These are phyloP conservation scores for Astragalus membranaceus DNA, from an alignment of 306 rosid genomes.

Conservation along the genomic window DNA sequence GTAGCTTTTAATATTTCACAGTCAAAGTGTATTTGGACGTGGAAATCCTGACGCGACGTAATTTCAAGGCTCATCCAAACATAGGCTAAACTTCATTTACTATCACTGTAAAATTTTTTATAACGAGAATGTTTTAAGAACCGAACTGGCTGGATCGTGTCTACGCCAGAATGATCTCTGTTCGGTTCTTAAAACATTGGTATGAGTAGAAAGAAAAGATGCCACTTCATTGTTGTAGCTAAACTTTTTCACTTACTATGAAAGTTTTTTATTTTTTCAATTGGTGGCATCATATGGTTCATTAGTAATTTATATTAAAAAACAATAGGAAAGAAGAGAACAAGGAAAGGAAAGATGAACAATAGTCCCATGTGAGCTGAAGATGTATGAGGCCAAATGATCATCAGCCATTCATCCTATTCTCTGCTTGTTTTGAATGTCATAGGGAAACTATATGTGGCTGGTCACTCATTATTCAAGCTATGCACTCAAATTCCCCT, in stretches of 20 bases:
- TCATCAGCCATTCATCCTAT: conserved; percentile 49
- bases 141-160: too few relatives aligned
- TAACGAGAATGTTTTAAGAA: not conserved
- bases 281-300: conserved; percentile 16
- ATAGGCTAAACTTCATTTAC: not conserved
- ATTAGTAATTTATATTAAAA: not conserved
- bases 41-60: too few relatives aligned
- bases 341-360: conserved; percentile 11
- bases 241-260: conserved; percentile 10
- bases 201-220: not conserved
- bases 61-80: too few relatives aligned
- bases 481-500: not conserved
- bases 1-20: too few relatives aligned
- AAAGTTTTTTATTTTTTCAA: conserved; percentile 10
- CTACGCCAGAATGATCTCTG: too few relatives aligned
- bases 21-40: too few relatives aligned
- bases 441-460: not conserved
- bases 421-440: conserved; percentile 18
- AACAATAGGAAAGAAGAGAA: not conserved
- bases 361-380: conserved; percentile 40
- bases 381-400: conserved; percentile 32
- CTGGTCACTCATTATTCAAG: conserved; percentile 23
- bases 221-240: conserved; percentile 5
- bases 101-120: not conserved
- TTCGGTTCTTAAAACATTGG: not conserved